Percentiles rank a stretch among this genome's conserved stretches.
Evolutionary conservation across 352 stramenopile species (phyloP).

Genomic region (Phytophthora ohioensis): DNA sequence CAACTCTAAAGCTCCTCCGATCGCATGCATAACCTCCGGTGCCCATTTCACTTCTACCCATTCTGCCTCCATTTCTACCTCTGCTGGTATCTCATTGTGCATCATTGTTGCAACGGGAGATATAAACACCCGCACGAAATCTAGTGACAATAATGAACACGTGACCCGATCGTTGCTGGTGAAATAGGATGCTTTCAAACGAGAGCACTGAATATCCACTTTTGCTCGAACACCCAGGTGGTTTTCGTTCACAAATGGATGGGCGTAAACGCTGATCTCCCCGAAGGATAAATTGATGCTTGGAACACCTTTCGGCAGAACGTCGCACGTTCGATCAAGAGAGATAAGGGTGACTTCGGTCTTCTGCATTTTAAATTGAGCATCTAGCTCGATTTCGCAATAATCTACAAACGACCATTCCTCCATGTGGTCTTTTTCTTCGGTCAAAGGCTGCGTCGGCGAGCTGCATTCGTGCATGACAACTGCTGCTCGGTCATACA

Average conservation of each 20-base stretch:
- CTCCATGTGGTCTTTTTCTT: neutral
- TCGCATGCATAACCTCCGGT: conserved; percentile 63
- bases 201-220: conserved; percentile 67
- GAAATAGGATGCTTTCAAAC: conserved; percentile 59
- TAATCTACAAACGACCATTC: conserved; percentile 18
- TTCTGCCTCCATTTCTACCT: conserved; percentile 82
- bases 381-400: conserved; percentile 54
- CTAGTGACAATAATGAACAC: conserved; percentile 64
- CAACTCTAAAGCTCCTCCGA: conserved; percentile 71
- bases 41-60: conserved; percentile 82
- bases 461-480: conserved; percentile 1
- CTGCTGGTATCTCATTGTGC: conserved; percentile 41
- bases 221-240: conserved; percentile 70
- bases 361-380: conserved; percentile 70
- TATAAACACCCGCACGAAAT: conserved; percentile 75
- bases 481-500: conserved; percentile 14
- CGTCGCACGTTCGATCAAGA: conserved; percentile 45
- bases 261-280: conserved; percentile 63
- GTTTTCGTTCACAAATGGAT: conserved; percentile 63
- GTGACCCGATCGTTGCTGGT: conserved; percentile 28
- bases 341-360: conserved; percentile 48
- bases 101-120: conserved; percentile 53
- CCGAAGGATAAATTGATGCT: conserved; percentile 54
- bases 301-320: conserved; percentile 61
- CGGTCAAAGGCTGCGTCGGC: neutral